A percentile compares a stretch with the other conserved stretches of the same genome.
phyloP scores from a whole-genome alignment of 164 flowering plant species.

The Aristolochia fimbriata region DNA sequence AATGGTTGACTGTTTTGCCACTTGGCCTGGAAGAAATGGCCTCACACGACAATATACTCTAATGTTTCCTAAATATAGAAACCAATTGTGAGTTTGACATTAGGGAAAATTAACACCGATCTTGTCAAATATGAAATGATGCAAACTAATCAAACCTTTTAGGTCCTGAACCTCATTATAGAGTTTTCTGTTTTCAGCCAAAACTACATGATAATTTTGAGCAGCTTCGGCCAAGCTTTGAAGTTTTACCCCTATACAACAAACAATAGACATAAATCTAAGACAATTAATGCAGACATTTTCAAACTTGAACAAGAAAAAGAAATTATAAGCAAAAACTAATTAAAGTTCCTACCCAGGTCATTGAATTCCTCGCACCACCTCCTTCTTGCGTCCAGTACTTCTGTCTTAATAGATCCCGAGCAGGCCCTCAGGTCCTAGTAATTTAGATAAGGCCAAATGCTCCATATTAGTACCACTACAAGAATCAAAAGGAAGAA shows the following conservation, averaged over 20 bases:
- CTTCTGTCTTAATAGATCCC: conserved; percentile 54
- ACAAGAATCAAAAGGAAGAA: conserved; percentile 2
- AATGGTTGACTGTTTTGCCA: conserved; percentile 54
- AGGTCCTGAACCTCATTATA: conserved; percentile 96
- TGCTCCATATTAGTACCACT: background rate
- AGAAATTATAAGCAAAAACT: background rate
- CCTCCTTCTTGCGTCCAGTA: conserved; percentile 31
- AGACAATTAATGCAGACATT: background rate
- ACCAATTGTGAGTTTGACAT: conserved; percentile 6
- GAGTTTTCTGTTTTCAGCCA: conserved; percentile 75
- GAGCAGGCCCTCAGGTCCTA: conserved; percentile 58
- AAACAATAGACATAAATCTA: conserved; percentile 3
- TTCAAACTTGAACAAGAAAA: conserved; percentile 5
- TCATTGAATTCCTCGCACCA: conserved; percentile 48
- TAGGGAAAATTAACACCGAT: background rate
- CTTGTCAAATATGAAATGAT: background rate
- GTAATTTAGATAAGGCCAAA: conserved; percentile 6
- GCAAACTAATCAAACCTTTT: conserved; percentile 48
- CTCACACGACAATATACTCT: conserved; percentile 92
- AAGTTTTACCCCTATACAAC: conserved; percentile 50
- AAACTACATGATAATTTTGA: conserved; percentile 69
- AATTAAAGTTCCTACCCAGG: conserved; percentile 40
- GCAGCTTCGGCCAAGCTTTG: conserved; percentile 68
- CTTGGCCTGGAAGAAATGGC: conserved; percentile 83
- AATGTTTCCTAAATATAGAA: conserved; percentile 55